Evolutionary conservation across 2,329 filamentous ascomycete genomes (phyloP).

Genomic region (Xylaria sp.): DNA sequence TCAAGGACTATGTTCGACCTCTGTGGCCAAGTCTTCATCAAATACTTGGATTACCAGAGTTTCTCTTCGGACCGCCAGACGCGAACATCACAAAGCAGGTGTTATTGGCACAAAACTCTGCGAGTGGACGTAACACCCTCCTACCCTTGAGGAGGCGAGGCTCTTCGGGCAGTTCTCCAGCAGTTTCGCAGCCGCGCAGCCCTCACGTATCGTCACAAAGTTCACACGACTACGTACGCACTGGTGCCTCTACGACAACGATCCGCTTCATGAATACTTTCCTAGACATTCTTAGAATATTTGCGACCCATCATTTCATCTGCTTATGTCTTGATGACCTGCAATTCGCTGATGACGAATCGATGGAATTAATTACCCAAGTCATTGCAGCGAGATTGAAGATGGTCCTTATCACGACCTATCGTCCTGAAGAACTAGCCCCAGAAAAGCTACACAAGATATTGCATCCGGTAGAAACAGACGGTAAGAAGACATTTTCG

Average conservation of each 20-base stretch:
- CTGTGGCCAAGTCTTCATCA: conserved; percentile 69
- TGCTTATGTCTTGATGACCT: conserved; percentile 89
- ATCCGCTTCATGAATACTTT: conserved; percentile 87
- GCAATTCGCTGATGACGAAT: conserved; percentile 89
- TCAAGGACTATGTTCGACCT: conserved; percentile 67
- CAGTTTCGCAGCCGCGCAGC: conserved; percentile 42
- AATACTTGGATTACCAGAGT: conserved; percentile 69
- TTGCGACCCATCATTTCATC: conserved; percentile 84
- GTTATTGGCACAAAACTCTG: conserved; percentile 42
- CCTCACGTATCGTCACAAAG: conserved; percentile 53
- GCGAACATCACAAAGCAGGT: conserved; percentile 43
- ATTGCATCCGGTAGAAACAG: conserved; percentile 58
- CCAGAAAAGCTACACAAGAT: conserved; percentile 60
- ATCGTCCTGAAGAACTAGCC: conserved; percentile 69
- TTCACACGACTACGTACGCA: conserved; percentile 65
- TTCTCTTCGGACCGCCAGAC: conserved; percentile 63
- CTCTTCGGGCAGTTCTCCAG: conserved; percentile 55
- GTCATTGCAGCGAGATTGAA: conserved; percentile 80
- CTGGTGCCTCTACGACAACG: conserved; percentile 63
- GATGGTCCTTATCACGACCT: conserved; percentile 81
- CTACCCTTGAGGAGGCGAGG: conserved; percentile 49
- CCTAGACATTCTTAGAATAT: conserved; percentile 80
- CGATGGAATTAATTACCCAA: conserved; percentile 79
- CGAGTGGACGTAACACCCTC: conserved; percentile 42
- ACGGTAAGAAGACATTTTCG: conserved; percentile 48